Conservation (phyloP, 306 rosid genomes). For the Senna siamea region DNA sequence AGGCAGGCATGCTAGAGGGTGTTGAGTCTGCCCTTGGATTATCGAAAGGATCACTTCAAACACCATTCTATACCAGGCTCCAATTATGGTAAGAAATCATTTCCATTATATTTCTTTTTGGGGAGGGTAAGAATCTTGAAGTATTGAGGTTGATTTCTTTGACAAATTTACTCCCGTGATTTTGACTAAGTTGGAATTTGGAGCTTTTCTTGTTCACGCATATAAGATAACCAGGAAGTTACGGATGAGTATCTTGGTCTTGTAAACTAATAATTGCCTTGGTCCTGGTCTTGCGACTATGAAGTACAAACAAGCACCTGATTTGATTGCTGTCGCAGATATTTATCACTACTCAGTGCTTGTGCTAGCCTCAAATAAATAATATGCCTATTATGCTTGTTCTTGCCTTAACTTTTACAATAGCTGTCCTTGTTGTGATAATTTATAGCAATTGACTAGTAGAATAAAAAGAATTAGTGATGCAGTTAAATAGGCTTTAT, state of each 20-base stretch:
- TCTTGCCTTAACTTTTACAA: too few relatives aligned
- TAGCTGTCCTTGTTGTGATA: not conserved
- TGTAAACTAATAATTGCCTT: too few relatives aligned
- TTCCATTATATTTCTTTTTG: too few relatives aligned
- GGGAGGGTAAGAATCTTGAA: constrained; percentile 49
- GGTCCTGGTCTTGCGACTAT: too few relatives aligned
- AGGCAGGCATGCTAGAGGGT: constrained; percentile 75
- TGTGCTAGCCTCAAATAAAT: not conserved
- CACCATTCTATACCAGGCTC: constrained; percentile 66
- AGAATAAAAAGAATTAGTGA: not conserved
- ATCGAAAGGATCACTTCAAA: constrained; percentile 69
- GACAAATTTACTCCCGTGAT: constrained; percentile 17
- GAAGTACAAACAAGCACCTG: too few relatives aligned
- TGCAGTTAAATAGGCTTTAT: not conserved
- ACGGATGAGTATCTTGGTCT: too few relatives aligned
- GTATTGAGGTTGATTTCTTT: constrained; percentile 26
- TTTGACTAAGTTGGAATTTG: too few relatives aligned
- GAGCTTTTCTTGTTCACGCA: too few relatives aligned
- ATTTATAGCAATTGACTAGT: not conserved
- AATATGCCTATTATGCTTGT: too few relatives aligned
- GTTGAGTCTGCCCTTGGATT: constrained; percentile 86
- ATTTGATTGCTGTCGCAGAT: not conserved
- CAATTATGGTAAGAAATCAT: constrained; percentile 71
- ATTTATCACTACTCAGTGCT: not conserved
- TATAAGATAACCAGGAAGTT: too few relatives aligned